Evolutionary conservation across 1,284 basidiomycete genomes (phyloP), one percentile per base, ranked within the genome.

Genomic region (Malassezia vespertilionis): DNA sequence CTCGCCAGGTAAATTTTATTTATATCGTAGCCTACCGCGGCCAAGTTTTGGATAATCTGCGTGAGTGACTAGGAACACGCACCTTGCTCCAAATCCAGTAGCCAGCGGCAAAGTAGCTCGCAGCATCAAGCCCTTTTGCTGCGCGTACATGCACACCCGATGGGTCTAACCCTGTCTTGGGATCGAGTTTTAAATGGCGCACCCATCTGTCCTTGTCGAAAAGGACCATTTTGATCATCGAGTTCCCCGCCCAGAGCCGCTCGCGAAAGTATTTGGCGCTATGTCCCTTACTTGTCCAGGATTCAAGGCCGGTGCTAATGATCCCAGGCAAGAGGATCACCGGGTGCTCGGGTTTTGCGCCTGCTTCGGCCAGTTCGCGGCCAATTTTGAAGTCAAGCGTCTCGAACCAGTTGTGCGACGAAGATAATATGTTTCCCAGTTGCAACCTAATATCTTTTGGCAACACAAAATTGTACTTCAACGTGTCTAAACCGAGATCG

Each of bases 11-110:
- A 62, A 41, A 69, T 59, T 38, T 60, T 60, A 53, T 63, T 65
- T 42, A 56, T 58, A 27, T 69, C 66, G 49, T 69, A 69, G 12
- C 65, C 65, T 4, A 68, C 56, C 14, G 58, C 64, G 21, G 90
- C 88, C 1, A 96, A 76, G 63, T 95, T 95, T 71, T 95, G 83
- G 10, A 96, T 81, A 44, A 95, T 85, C 73, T 90, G 90, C 27
- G 27, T 28, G 3, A 84, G 80, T 9, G 22, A 15, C 18, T 12
- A 26, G 32, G 21, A 10, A 22, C 20, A 28, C 3, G 18, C 22
- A 46, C 38, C 44, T 66, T 75, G 51, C 60, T 83, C 88, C 89
- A 95, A 54, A 93, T 82, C 89, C 89, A 93, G 71, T 88, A 95
- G 4, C 87, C 74, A 55, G 64, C 58, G 14, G 95, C 83, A 66